These are phyloP conservation scores for Galeopsis tetrahit DNA, from an alignment of 257 asterid species.

Conservation along the genomic window DNA sequence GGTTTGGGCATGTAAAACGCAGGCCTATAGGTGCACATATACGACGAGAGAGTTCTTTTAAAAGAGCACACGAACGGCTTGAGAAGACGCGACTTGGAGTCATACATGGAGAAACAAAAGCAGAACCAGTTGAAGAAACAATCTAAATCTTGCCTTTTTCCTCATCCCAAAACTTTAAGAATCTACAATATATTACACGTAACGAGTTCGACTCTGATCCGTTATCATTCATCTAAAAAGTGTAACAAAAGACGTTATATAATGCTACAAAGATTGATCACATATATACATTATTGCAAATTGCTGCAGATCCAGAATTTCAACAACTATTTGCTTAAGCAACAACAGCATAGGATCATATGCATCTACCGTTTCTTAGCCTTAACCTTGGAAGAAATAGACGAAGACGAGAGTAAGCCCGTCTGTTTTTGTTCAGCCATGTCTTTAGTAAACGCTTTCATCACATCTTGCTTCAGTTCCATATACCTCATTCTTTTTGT, in stretches of 20 bases:
- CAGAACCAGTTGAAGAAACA: constrained; percentile 10
- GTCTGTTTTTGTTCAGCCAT: constrained; percentile 56
- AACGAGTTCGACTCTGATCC: too few species aligned
- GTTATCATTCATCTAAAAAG: neutral
- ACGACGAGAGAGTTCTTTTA: too few species aligned
- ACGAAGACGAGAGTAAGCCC: constrained; percentile 50
- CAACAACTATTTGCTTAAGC: constrained; percentile 6
- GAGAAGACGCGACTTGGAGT: too few species aligned
- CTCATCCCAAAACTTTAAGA: constrained; percentile 14
- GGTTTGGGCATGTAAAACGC: too few species aligned
- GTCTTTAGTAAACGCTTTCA: constrained; percentile 80
- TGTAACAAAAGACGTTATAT: neutral
- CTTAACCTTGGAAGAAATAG: constrained; percentile 58
- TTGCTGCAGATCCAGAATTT: neutral
- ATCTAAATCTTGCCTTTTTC: neutral
- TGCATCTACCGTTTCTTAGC: constrained; percentile 43
- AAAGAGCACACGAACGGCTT: too few species aligned
- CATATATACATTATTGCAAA: constrained; percentile 20
- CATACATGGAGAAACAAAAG: too few species aligned
- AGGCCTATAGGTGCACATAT: too few species aligned
- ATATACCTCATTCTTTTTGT: constrained; percentile 62
- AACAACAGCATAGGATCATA: neutral
- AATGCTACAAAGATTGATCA: neutral
- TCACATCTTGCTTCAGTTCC: constrained; percentile 77
- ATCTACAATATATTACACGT: too few species aligned